Base-by-base conservation (phyloP, 2,329 filamentous ascomycete species). In the Cladosporium cucumerinum region DNA sequence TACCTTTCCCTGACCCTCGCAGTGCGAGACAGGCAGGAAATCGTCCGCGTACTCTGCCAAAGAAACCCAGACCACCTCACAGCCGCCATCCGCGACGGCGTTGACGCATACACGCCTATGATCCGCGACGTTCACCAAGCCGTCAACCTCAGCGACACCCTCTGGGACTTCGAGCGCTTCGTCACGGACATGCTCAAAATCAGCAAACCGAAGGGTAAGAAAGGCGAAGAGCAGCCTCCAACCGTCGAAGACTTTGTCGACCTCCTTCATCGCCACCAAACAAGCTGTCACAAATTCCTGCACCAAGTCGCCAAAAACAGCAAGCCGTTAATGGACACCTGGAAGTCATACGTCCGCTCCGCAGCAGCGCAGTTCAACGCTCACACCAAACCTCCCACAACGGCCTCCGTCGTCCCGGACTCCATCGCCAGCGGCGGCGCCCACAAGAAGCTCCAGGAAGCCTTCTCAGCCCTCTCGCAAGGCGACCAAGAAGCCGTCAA, bases 21-120 rank as follows among this genome's bases (percentile, higher is more conserved):
- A 0, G 84, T 91, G 10, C 86, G 87, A 39, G 91, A 95, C 73
- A 85, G 91, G n/a, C 86, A 91, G 64, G 84, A 88, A 69, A 87
- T 94, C 57, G 85, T 86, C 14, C 82, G 83, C 14, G 84, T 87
- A 0, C 78, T 93, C 16, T 94, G 91, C 75, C 85, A 85, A 16
- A 82, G 86, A 54, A 85, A 82, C 26, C 91, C 91, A 0, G 91
- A 94, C 70, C 81, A 89, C 11, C 81, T 93, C n/a, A 93, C 91
- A 0, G 83, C 86, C 10, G 82, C 86, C 0, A 79, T 93, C 57
- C 83, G 85, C 32, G 88, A 92, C 65, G 76, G 82, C 0, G 84
- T 93, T 6, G 80, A 83, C 0, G 87, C 88, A 1, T 91, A 90
- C 69, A 90, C 93, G 61, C 89, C 89, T 0, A 86, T 93, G 66